Evolutionary conservation across 2,329 filamentous ascomycete species (phyloP).

Genomic region (Tolypocladium album): DNA sequence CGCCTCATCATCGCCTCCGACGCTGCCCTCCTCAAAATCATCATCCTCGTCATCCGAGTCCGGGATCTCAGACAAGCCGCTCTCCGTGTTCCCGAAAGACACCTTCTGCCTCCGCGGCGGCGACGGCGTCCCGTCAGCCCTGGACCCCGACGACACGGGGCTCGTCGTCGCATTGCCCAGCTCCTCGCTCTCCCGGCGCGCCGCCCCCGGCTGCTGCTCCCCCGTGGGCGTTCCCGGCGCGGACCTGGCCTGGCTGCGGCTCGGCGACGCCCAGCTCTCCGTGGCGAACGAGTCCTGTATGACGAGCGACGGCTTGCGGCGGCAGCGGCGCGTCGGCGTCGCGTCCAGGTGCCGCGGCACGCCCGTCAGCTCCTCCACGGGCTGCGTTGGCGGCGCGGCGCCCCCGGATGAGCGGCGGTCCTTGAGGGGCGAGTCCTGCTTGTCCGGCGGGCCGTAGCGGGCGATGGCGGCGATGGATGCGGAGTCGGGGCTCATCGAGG

Average conservation of each 20-base stretch:
- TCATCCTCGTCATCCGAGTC: constrained; percentile 37
- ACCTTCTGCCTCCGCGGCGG: background rate
- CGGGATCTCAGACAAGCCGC: constrained; percentile 27
- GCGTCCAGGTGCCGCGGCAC: constrained; percentile 9
- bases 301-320: constrained; percentile 18
- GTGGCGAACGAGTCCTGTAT: constrained; percentile 35
- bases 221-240: background rate
- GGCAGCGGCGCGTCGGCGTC: constrained; percentile 6
- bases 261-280: constrained; percentile 17
- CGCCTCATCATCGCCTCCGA: constrained; percentile 9
- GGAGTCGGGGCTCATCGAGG: constrained; percentile 26
- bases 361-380: constrained; percentile 11
- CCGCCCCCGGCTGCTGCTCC: constrained; percentile 8
- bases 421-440: constrained; percentile 26
- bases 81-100: background rate
- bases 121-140: constrained; percentile 6
- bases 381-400: constrained; percentile 5
- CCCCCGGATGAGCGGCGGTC: constrained; percentile 20
- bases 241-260: constrained; percentile 10
- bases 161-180: background rate
- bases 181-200: background rate
- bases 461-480: constrained; percentile 29
- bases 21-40: constrained; percentile 6
- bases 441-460: constrained; percentile 24
- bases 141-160: constrained; percentile 2